Conservation (phyloP, 2,329 filamentous ascomycete genomes). For the Pseudogymnoascus sp. region DNA sequence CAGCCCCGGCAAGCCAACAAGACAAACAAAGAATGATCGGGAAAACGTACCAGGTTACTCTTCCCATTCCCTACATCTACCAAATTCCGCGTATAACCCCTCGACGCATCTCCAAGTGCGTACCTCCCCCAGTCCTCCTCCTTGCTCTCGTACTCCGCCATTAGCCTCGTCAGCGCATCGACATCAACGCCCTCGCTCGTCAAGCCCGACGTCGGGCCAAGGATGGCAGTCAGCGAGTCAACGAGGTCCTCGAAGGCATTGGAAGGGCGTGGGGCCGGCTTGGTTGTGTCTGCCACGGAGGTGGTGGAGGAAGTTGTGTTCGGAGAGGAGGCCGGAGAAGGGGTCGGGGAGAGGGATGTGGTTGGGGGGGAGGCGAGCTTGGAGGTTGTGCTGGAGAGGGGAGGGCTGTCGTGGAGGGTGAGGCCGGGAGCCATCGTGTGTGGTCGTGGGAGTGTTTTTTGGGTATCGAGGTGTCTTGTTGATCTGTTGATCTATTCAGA, state of each 20-base stretch:
- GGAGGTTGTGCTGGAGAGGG: neutral
- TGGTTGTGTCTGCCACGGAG: neutral
- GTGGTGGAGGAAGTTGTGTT: neutral
- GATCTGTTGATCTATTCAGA: neutral
- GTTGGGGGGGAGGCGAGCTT: neutral
- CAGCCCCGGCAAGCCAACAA: neutral
- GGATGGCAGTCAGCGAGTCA: conserved; percentile 58
- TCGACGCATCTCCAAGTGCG: conserved; percentile 60
- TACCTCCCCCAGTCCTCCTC: conserved; percentile 66
- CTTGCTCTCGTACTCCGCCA: conserved; percentile 64
- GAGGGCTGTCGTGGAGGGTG: neutral
- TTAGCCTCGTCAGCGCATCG: conserved; percentile 58
- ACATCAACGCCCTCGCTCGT: conserved; percentile 76
- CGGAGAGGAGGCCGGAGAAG: neutral
- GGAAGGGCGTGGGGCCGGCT: conserved; percentile 11
- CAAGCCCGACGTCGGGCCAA: conserved; percentile 75
- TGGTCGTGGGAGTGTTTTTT: neutral
- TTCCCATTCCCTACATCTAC: conserved; percentile 81
- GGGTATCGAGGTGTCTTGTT: neutral
- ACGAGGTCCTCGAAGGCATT: conserved; percentile 63
- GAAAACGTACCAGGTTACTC: conserved; percentile 39
- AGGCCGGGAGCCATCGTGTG: neutral
- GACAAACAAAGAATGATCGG: conserved; percentile 10
- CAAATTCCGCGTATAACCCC: conserved; percentile 77
- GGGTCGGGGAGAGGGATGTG: neutral